Evolutionary conservation across 1,284 basidiomycete genomes (phyloP).

Genomic region (Papiliotrema flavescens): DNA sequence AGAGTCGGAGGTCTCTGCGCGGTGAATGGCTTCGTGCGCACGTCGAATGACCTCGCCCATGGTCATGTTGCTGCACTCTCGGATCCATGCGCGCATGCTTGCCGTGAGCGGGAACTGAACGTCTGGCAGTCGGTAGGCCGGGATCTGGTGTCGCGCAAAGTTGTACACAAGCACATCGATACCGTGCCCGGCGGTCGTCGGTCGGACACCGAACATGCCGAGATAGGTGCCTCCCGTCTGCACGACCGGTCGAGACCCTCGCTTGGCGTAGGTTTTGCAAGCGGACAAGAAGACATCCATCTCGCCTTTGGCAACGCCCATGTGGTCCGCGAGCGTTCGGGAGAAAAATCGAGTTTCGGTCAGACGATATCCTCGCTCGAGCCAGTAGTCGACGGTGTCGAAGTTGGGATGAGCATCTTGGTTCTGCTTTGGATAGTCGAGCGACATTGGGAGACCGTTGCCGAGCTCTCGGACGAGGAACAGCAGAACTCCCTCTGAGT

Average conservation of each 20-base stretch:
- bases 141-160: slow-evolving; percentile 55
- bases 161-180: slow-evolving; percentile 54
- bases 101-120: slow-evolving; percentile 48
- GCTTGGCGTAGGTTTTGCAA: slow-evolving; percentile 54
- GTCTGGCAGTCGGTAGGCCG: slow-evolving; percentile 54
- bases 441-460: slow-evolving; percentile 27
- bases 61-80: slow-evolving; percentile 46
- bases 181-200: slow-evolving; percentile 40
- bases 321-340: slow-evolving; percentile 50
- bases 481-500: slow-evolving; percentile 52
- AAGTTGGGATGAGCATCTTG: slow-evolving; percentile 13
- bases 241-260: slow-evolving; percentile 52
- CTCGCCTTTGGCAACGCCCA: slow-evolving; percentile 51
- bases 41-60: slow-evolving; percentile 49
- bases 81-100: slow-evolving; percentile 49
- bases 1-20: slow-evolving; percentile 39
- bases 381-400: slow-evolving; percentile 51
- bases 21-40: slow-evolving; percentile 48
- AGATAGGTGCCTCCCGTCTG: slow-evolving; percentile 54
- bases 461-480: slow-evolving; percentile 53
- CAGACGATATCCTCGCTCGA: slow-evolving; percentile 53
- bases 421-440: slow-evolving; percentile 31
- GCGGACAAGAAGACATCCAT: slow-evolving; percentile 52
- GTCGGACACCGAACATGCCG: slow-evolving; percentile 53
- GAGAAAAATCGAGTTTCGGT: slow-evolving; percentile 54